Base-by-base conservation (phyloP, 2,329 filamentous ascomycete species). In the Calycina herbarum region DNA sequence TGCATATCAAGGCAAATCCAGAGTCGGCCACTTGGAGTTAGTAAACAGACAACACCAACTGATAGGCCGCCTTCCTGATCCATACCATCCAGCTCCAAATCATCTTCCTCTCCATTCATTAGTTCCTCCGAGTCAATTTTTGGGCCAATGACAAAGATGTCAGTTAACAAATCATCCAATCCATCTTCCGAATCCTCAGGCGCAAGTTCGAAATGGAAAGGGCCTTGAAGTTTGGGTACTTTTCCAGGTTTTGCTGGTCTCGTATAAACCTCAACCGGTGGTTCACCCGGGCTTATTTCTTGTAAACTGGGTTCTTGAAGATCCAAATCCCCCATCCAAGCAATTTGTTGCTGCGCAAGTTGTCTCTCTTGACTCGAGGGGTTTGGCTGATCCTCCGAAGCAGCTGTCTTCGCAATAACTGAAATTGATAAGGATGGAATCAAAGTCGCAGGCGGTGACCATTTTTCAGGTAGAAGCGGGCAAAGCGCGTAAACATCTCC, bases 401-500 rank as follows among this genome's bases (percentile, higher is more conserved):
- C 83, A 1, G 83, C 87, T 13, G 90, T 79, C 69, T 92, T 93
- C 48, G 91, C 88, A 31, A 96, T 88, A 65, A 96, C 91, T 8
- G 91, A 91, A 0, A 94, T 89, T 0, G 92, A 92, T 27, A 97
- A 82, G 0, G 93, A 93, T 2, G 93, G 91, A 15, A 97, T 87
- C 38, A 95, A 82, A 0, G 90, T 90, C 1, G 89, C 84, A 15
- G 90, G 88, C 29, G 90, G 88, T 29, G 91, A 87, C 93, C 94
- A 98, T 72, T 90, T 92, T 61, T 88, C 88, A 0, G 95, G 95
- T 38, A 99, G 82, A 51, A 99, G 83, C 1, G 95, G 95, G 75
- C 94, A 97, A 8, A 99, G 81, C 1, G 94, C 94, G 75, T 99
- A 99, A 5, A 98, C 85, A 74, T 97, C 94, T 3, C 95, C 95